Conservation (phyloP, 2,329 filamentous ascomycete species). For the Neobulgaria alba region DNA sequence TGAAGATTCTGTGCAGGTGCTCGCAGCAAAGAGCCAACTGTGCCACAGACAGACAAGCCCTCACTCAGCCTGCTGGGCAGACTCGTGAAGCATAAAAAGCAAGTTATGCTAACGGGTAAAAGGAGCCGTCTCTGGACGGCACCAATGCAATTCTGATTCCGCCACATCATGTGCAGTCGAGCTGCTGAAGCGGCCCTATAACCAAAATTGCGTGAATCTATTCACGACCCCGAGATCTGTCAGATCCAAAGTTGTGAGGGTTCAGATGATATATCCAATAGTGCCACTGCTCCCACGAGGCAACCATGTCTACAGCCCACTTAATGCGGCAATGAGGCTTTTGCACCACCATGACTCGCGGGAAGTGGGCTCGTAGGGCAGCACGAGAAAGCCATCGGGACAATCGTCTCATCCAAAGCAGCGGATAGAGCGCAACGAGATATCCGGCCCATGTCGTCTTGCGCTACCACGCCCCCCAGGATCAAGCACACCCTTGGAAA, state of each 20-base stretch:
- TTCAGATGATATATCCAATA: neutral
- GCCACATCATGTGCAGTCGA: too few relatives aligned
- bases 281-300: neutral
- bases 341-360: neutral
- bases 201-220: too few relatives aligned
- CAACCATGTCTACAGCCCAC: neutral
- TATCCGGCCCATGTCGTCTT: neutral
- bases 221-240: neutral
- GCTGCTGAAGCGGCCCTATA: too few relatives aligned
- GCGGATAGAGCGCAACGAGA: neutral
- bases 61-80: too few relatives aligned
- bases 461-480: neutral
- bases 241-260: neutral
- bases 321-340: neutral
- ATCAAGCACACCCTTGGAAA: too few relatives aligned
- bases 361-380: conserved; percentile 1
- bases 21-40: too few relatives aligned
- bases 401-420: neutral
- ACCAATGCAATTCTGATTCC: too few relatives aligned
- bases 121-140: too few relatives aligned
- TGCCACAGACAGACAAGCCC: too few relatives aligned
- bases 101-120: too few relatives aligned
- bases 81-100: too few relatives aligned
- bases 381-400: neutral
- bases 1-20: too few relatives aligned